phyloP scores from a whole-genome alignment of 495 filamentous ascomycete genomes.

The Daldinia decipiens region DNA sequence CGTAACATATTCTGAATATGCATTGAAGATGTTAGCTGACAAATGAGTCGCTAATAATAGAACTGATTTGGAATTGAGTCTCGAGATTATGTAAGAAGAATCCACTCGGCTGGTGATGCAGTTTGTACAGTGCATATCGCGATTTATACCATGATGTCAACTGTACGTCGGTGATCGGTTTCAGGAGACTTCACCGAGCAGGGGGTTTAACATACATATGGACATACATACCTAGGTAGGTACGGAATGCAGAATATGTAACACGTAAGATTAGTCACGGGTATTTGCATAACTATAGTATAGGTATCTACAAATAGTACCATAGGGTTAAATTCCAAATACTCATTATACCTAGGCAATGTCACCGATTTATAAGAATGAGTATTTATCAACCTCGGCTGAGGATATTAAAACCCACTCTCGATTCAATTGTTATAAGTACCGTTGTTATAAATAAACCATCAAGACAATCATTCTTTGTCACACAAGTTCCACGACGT shows the following conservation, averaged over 20 bases:
- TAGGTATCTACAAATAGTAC: slow-evolving; percentile 1
- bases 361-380: slow-evolving; percentile 19
- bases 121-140: neutral
- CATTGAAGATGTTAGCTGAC: neutral
- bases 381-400: slow-evolving; percentile 23
- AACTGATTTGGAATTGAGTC: neutral
- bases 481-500: slow-evolving; percentile 15
- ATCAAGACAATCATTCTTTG: slow-evolving; percentile 14
- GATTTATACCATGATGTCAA: slow-evolving; percentile 19
- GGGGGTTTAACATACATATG: neutral
- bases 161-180: slow-evolving; percentile 2
- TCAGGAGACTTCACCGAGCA: neutral
- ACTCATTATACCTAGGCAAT: neutral
- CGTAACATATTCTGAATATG: neutral
- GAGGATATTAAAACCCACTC: slow-evolving; percentile 4
- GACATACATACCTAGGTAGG: too few relatives aligned
- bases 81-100: neutral
- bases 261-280: neutral
- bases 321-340: slow-evolving; percentile 31
- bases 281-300: neutral
- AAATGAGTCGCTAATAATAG: neutral
- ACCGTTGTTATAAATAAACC: slow-evolving; percentile 15
- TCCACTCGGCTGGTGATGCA: neutral
- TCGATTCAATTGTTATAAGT: slow-evolving; percentile 13
- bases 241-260: too few relatives aligned